A percentile compares a stretch with the other conserved stretches of the same genome.
Conservation (phyloP, 2,329 filamentous ascomycete genomes). For the Talaromyces sp. region DNA sequence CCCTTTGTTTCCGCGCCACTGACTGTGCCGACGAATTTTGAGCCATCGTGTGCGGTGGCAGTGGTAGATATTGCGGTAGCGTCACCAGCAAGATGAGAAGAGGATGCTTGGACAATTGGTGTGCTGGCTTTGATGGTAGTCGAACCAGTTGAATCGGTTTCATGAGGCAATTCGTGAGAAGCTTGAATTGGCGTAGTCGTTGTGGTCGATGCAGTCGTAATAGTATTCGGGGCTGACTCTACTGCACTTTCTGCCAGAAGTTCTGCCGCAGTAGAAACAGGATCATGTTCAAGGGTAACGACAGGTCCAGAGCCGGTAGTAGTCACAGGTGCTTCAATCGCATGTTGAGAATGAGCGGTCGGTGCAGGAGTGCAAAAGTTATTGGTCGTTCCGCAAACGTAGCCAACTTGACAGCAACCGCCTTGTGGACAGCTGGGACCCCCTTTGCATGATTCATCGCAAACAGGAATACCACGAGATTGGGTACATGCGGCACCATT, state of each 20-base stretch:
- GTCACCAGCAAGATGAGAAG: background rate
- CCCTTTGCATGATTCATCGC: slow-evolving; percentile 13
- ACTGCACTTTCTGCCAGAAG: background rate
- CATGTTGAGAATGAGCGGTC: background rate
- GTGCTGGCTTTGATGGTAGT: background rate
- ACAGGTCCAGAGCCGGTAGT: background rate
- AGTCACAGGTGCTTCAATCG: background rate
- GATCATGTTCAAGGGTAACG: no score
- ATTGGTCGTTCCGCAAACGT: slow-evolving; percentile 14
- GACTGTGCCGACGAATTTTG: background rate
- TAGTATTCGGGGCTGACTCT: background rate
- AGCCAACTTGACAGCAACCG: slow-evolving; percentile 17
- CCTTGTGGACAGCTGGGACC: slow-evolving; percentile 15
- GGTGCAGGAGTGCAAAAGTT: slow-evolving; percentile 16
- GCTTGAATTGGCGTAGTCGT: background rate
- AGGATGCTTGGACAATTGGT: background rate
- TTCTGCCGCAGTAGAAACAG: background rate
- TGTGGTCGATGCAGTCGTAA: background rate
- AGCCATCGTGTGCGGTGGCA: background rate
- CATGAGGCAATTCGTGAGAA: background rate
- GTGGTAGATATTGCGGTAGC: background rate
- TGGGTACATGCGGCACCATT: slow-evolving; percentile 17
- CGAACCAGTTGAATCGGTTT: background rate
- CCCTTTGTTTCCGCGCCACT: background rate
- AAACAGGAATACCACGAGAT: slow-evolving; percentile 12